phyloP scores from a whole-genome alignment of 164 flowering plant species.

The Paratinospora sagittata region DNA sequence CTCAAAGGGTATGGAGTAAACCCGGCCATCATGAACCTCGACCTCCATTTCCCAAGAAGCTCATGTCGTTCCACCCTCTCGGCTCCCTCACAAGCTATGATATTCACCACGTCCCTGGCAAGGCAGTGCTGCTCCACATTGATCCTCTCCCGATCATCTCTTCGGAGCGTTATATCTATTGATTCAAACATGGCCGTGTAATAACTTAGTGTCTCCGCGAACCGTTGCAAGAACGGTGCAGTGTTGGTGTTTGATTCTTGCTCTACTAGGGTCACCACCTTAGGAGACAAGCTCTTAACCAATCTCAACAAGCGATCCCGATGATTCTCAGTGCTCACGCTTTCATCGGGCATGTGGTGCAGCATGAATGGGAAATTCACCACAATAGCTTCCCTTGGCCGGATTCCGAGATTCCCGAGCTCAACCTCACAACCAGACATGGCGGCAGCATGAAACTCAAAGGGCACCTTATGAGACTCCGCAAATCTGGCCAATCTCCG shows the following conservation, averaged over 20 bases:
- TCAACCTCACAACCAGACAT: conserved; percentile 43
- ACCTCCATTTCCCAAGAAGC: conserved; percentile 59
- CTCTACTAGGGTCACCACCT: conserved; percentile 77
- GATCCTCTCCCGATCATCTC: conserved; percentile 63
- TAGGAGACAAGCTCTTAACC: conserved; percentile 65
- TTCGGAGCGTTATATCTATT: conserved; percentile 50
- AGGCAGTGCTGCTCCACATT: conserved; percentile 79
- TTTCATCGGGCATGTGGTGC: conserved; percentile 85
- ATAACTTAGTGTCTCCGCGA: conserved; percentile 51
- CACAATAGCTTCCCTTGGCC: conserved; percentile 59
- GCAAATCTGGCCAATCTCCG: conserved; percentile 51
- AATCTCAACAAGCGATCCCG: conserved; percentile 65
- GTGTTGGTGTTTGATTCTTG: conserved; percentile 73
- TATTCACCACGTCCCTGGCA: conserved; percentile 73
- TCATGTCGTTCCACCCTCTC: conserved; percentile 82
- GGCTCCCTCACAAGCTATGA: conserved; percentile 74
- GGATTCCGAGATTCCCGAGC: conserved; percentile 32
- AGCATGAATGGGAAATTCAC: conserved; percentile 64
- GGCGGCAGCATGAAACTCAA: conserved; percentile 54
- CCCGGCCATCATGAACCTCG: conserved; percentile 63
- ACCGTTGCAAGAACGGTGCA: conserved; percentile 53
- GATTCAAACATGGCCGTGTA: conserved; percentile 71
- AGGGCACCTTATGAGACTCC: conserved; percentile 50
- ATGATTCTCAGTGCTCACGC: conserved; percentile 56
- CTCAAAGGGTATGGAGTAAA: conserved; percentile 68